phyloP scores from a whole-genome alignment of 495 filamentous ascomycete genomes.

The Penicillium soppii region DNA sequence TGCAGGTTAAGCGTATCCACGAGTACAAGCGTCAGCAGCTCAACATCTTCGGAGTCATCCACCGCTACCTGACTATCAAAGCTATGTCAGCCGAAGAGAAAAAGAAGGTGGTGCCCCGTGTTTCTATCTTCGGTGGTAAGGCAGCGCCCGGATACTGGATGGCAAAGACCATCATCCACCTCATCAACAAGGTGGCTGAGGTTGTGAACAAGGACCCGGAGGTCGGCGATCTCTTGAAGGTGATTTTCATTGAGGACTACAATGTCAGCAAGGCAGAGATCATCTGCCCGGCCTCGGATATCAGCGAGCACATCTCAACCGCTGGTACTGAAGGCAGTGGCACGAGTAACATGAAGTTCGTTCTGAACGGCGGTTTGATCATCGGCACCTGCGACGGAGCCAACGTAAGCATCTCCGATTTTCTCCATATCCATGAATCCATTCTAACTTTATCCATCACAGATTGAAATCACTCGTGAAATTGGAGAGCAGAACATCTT shows the following conservation, averaged over 20 bases:
- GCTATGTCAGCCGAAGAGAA: constrained; percentile 76
- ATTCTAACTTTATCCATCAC: constrained; percentile 1
- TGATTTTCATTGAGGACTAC: constrained; percentile 96
- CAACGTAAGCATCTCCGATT: constrained; percentile 65
- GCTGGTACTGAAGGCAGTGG: constrained; percentile 82
- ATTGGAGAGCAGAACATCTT: constrained; percentile 96
- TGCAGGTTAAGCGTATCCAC: constrained; percentile 98
- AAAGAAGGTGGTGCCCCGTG: constrained; percentile 87
- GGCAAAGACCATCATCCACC: constrained; percentile 97
- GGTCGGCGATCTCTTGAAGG: constrained; percentile 91
- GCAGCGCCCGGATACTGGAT: constrained; percentile 99
- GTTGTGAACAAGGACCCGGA: constrained; percentile 91
- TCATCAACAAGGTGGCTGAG: constrained; percentile 88
- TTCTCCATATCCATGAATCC: constrained; percentile 2
- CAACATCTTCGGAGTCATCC: constrained; percentile 97
- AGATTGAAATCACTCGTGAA: constrained; percentile 98
- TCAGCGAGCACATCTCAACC: constrained; percentile 98
- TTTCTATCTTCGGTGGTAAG: constrained; percentile 97
- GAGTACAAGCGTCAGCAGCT: constrained; percentile 99
- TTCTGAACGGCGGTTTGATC: constrained; percentile 92
- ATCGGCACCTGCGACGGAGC: constrained; percentile 98
- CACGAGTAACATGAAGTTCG: constrained; percentile 96
- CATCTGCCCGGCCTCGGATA: constrained; percentile 89
- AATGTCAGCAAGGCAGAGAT: constrained; percentile 99
- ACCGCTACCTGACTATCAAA: constrained; percentile 90